A percentile compares a stretch with the other conserved stretches of the same genome.
phyloP scores from a whole-genome alignment of 2,329 filamentous ascomycete genomes.

The Diplodia sapinea region DNA sequence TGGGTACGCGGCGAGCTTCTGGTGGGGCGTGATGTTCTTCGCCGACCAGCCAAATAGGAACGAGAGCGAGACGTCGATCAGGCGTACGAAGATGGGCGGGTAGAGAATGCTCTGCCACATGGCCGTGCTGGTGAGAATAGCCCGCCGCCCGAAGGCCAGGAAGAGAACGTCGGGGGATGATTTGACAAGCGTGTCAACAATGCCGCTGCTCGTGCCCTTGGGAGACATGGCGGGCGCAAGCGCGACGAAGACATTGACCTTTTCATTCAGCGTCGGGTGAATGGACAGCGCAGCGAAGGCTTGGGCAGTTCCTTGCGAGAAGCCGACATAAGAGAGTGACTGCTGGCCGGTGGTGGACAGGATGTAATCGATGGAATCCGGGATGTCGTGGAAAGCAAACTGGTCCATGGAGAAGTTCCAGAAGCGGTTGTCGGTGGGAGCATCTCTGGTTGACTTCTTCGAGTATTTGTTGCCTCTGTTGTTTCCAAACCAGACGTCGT shows the following conservation, averaged over 20 bases:
- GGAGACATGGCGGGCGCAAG: constrained; percentile 97
- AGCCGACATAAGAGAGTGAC: constrained; percentile 93
- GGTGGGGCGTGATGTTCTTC: constrained; percentile 79
- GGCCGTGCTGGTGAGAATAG: constrained; percentile 88
- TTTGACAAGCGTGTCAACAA: constrained; percentile 92
- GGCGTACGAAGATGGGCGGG: constrained; percentile 86
- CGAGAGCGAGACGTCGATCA: constrained; percentile 80
- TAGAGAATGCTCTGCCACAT: constrained; percentile 98
- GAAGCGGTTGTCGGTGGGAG: constrained; percentile 77
- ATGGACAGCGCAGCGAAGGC: constrained; percentile 93
- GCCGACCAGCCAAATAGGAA: constrained; percentile 92
- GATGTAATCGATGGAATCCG: constrained; percentile 91
- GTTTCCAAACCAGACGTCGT: constrained; percentile 97
- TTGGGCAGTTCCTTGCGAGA: constrained; percentile 95
- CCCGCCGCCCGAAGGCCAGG: constrained; percentile 87
- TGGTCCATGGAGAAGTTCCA: constrained; percentile 99
- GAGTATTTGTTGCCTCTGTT: constrained; percentile 99
- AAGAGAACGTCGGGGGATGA: constrained; percentile 91
- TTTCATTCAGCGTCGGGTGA: constrained; percentile 87
- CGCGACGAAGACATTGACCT: constrained; percentile 95
- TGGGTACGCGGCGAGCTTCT: constrained; percentile 94
- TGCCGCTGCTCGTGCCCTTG: constrained; percentile 83
- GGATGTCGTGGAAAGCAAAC: constrained; percentile 97
- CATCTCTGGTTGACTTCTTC: constrained; percentile 82
- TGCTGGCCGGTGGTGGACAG: constrained; percentile 80